Conservation (phyloP, 306 rosid genomes). For the Citrullus colocynthis region DNA sequence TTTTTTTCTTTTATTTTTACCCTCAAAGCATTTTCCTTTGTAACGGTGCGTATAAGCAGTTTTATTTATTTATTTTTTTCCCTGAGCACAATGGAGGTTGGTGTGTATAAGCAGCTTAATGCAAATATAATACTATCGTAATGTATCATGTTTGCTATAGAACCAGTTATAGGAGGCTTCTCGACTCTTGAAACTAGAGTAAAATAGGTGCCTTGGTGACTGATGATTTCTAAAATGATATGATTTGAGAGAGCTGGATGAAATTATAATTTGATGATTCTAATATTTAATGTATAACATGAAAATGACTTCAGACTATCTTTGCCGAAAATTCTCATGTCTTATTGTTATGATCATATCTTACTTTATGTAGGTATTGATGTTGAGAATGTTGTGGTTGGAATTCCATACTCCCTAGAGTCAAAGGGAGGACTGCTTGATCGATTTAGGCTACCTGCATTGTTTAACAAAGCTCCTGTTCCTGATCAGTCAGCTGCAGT, state of each 20-base stretch:
- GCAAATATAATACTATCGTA: background rate
- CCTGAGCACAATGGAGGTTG: background rate
- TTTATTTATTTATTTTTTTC: too few species aligned
- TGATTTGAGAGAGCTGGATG: background rate
- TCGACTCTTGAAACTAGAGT: background rate
- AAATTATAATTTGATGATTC: background rate
- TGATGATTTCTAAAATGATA: background rate
- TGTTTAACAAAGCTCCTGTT: background rate
- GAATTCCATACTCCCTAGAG: conserved; percentile 1
- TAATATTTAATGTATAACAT: background rate
- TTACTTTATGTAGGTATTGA: background rate
- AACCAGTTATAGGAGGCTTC: background rate
- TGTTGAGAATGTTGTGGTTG: conserved; percentile 6
- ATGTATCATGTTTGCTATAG: background rate
- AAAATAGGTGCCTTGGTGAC: background rate
- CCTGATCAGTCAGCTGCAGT: conserved; percentile 9
- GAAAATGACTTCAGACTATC: background rate
- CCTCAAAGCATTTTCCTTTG: too few species aligned
- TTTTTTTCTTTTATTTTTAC: too few species aligned
- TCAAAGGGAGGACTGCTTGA: conserved; percentile 2
- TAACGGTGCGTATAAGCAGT: too few species aligned
- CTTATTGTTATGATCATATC: background rate
- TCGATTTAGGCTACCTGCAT: background rate
- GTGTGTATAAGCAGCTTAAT: background rate
- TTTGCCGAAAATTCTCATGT: background rate